A percentile compares a stretch with the other conserved stretches of the same genome.
Evolutionary conservation across 225 moss, liverwort and hornwort species (phyloP).

Genomic region (Ulota crispa): DNA sequence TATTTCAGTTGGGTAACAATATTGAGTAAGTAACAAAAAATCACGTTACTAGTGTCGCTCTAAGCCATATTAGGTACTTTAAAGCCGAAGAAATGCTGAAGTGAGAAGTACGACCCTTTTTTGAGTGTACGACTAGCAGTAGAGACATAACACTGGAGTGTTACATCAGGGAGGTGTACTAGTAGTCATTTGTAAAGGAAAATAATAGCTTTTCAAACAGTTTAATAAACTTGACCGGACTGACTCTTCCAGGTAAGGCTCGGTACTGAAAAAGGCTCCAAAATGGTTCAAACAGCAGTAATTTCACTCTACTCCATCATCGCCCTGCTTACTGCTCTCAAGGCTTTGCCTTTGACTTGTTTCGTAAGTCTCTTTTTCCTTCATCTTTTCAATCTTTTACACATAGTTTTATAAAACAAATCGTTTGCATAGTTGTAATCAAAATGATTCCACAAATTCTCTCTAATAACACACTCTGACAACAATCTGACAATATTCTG

Average conservation of each 20-base stretch:
- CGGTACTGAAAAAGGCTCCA: slow-evolving; percentile 79
- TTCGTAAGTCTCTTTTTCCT: slow-evolving; percentile 43
- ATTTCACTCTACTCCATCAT: slow-evolving; percentile 59
- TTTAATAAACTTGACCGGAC: not conserved
- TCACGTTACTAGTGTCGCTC: not conserved
- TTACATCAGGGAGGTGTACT: no score
- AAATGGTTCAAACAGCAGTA: slow-evolving; percentile 66
- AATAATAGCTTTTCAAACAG: not conserved
- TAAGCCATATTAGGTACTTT: not conserved
- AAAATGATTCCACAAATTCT: not conserved
- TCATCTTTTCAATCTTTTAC: not conserved
- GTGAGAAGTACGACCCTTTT: no score
- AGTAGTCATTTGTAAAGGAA: not conserved
- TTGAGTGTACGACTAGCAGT: no score
- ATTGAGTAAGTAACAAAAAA: not conserved
- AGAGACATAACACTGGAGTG: no score
- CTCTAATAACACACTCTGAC: not conserved
- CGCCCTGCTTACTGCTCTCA: slow-evolving; percentile 42
- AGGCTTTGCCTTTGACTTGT: slow-evolving; percentile 69
- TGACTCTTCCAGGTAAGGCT: slow-evolving; percentile 55
- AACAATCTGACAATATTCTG: no score
- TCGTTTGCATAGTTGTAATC: no score
- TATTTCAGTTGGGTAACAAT: not conserved
- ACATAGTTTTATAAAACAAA: no score
- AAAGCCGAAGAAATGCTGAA: not conserved